Conservation (phyloP, 495 filamentous ascomycete genomes). For the Penicillium odoratum region DNA sequence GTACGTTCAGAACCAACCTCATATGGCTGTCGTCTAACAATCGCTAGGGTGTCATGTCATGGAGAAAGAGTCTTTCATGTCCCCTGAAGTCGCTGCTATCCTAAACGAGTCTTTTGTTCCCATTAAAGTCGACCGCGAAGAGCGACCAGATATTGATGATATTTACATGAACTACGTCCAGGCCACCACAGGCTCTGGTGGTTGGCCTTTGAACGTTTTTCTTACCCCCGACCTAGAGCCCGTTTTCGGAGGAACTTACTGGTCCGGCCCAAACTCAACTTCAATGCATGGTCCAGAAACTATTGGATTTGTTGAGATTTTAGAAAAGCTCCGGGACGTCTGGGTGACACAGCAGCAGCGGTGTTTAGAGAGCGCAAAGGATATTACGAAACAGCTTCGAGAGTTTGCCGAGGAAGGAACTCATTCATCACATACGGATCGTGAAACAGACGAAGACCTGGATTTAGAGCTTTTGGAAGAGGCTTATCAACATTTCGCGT, state of each 20-base stretch:
- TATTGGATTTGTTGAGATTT: conserved; percentile 74
- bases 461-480: conserved; percentile 93
- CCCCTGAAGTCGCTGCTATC: conserved; percentile 72
- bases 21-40: conserved; percentile 13
- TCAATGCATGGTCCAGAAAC: conserved; percentile 51
- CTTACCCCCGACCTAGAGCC: conserved; percentile 90
- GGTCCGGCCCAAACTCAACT: conserved; percentile 74
- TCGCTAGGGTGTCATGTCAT: conserved; percentile 83
- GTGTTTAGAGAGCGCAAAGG: conserved; percentile 77
- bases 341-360: conserved; percentile 83
- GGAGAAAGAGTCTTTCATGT: conserved; percentile 90
- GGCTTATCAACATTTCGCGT: conserved; percentile 75
- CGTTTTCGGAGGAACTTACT: conserved; percentile 96
- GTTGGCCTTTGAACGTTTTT: conserved; percentile 97
- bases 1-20: conserved; percentile 48
- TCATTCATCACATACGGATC: conserved; percentile 54
- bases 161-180: conserved; percentile 99
- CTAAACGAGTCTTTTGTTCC: conserved; percentile 90
- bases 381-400: conserved; percentile 75
- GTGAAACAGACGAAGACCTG: conserved; percentile 62
- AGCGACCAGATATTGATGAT: conserved; percentile 91
- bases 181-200: conserved; percentile 86
- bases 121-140: conserved; percentile 91
- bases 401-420: conserved; percentile 88
- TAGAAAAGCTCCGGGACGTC: conserved; percentile 75